Evolutionary conservation across 768 basidiomycete species (phyloP), one percentile per base, ranked within the genome.

Genomic region (Tephrocybe sp.): DNA sequence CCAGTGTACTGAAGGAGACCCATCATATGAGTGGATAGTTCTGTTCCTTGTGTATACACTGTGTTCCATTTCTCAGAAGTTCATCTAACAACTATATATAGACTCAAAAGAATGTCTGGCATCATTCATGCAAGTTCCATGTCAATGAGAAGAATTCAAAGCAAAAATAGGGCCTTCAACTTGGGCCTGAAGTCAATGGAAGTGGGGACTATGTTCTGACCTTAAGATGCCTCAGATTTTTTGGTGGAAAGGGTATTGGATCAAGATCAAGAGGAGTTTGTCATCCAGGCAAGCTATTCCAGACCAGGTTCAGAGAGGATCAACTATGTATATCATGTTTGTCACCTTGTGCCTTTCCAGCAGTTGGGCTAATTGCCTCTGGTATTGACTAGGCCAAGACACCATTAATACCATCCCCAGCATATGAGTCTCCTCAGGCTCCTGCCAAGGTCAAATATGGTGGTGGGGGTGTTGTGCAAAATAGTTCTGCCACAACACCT

Each of bases 21-120:
- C 73, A 0, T 66, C 75, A 1, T 79, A 76, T 51, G 78, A 79
- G 44, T 80, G 78, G 77, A 66, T 80, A 5, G 57, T 76, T 1
- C 61, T 70, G 8, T 74, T 76, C 48, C 58, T 80, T 45, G 77
- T 77, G 68, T 58, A 21, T 9, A 18, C 24, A n/a, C 11, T 4
- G 17, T 25, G 17, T 37, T 18, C 4, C 15, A 4, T 40, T 2
- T 18, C 23, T 24, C 26, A 25, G 7, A n/a, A n/a, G n/a, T n/a
- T n/a, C n/a, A n/a, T n/a, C 6, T 23, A 12, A 34, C 39, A 33
- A 45, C 17, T 10, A 30, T 14, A 17, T 49, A 8, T 25, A 75
- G 76, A 76, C 71, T 0, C 68, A 75, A 51, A 66, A 75, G 48
- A 68, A 74, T 28, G 71, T 77, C 8, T 78, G 76, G 76, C 64